Base-by-base conservation (phyloP, 148 eudicot species). In the Cornus controversa region DNA sequence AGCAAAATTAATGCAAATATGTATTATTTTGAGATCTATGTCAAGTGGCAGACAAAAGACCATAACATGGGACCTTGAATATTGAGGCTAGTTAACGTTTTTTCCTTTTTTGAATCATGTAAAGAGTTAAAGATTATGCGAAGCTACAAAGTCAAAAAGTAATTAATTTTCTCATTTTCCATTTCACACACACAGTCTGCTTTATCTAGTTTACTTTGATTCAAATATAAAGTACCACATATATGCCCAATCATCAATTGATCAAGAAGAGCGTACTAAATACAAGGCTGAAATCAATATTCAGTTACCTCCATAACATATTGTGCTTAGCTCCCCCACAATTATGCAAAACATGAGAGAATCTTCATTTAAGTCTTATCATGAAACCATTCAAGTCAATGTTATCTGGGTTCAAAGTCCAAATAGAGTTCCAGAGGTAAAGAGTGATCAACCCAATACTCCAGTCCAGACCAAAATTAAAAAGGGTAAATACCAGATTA, bases 21-120 rank as follows among this genome's bases (percentile, higher is more conserved):
- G 18, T 16, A n/a, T 15, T 16, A 15, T 31, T n/a, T 64, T 13
- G 58, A 75, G 60, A 63, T 63, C n/a, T 45, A 18, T 2, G 25
- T 24, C 0, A 62, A 65, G 78, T 75, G 78, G 78, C 71, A 75
- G 78, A 66, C 71, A 66, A 75, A n/a, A 45, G 69, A 9, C 16
- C 23, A 10, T 75, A 36, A 10, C 62, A 66, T 66, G 71, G 63
- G 45, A 60, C 42, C 71, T 64, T 40, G 36, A 36, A 40, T 57
- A 75, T 42, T 20, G 40, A 37, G 9, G 40, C 25, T 20, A 50
- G 47, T 15, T 18, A 23, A 34, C 34, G 4, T 31, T 31, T n/a
- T n/a, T n/a, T 40, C 3, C 13, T 1, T 26, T 75, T 14, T 40
- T 8, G 45, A 40, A 9, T 40, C 45, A 40, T 40, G 45, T 10